These are phyloP conservation scores for Periconia sp. DNA, from an alignment of 2,329 filamentous ascomycete genomes.

Conservation along the genomic window DNA sequence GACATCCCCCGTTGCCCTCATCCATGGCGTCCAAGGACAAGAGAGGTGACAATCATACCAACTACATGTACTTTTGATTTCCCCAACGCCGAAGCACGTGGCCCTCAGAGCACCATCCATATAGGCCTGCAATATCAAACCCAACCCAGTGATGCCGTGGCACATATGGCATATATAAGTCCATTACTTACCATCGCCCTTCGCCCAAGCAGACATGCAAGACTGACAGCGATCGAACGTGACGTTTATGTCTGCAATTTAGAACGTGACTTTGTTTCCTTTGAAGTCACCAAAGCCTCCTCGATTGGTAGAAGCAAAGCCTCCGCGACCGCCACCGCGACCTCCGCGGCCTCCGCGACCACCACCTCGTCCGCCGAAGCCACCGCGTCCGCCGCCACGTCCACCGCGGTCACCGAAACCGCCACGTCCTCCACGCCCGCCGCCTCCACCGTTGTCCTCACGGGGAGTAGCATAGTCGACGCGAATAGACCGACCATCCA, in stretches of 20 bases:
- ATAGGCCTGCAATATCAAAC: too few species aligned
- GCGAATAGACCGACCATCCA: conserved; percentile 73
- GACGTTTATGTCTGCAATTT: conserved; percentile 9
- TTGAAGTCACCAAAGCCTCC: conserved; percentile 66
- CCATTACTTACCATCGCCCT: conserved; percentile 28
- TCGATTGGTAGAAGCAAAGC: conserved; percentile 12
- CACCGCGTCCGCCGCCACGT: conserved; percentile 53
- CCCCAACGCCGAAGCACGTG: conserved; percentile 4
- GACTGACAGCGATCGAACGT: neutral
- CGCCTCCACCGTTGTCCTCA: conserved; percentile 58
- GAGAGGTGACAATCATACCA: neutral
- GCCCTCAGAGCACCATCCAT: neutral
- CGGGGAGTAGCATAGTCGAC: conserved; percentile 79
- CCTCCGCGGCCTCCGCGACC: conserved; percentile 52
- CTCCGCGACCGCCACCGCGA: conserved; percentile 43
- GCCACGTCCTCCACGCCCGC: conserved; percentile 55
- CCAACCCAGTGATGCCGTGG: neutral
- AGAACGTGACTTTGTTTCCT: conserved; percentile 79
- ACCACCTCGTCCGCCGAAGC: conserved; percentile 55
- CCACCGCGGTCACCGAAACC: conserved; percentile 51
- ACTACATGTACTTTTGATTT: conserved; percentile 8
- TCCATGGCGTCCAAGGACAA: neutral
- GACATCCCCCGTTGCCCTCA: neutral
- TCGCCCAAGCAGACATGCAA: conserved; percentile 21
- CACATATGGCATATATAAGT: conserved; percentile 5